phyloP scores from a whole-genome alignment of 768 basidiomycete species.

The Vararia minispora region DNA sequence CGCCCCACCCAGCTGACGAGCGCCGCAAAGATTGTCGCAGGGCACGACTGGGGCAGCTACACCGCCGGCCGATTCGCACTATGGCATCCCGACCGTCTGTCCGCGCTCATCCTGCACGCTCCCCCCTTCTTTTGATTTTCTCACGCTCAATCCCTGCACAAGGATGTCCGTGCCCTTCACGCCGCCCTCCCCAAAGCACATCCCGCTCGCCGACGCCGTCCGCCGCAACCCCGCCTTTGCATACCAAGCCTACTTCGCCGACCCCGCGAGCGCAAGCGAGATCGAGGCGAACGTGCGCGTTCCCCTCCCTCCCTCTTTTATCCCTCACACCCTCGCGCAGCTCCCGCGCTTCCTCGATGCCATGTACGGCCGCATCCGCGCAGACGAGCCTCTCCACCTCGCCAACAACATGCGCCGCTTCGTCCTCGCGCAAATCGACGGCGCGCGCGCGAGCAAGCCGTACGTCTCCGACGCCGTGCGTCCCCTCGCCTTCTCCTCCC shows the following conservation, averaged over 20 bases:
- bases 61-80: constrained; percentile 56
- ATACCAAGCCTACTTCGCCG: constrained; percentile 62
- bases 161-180: constrained; percentile 61
- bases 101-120: constrained; percentile 45
- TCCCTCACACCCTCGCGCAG: constrained; percentile 5
- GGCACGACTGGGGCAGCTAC: constrained; percentile 75
- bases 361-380: constrained; percentile 5
- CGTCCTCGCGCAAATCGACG: too few relatives aligned
- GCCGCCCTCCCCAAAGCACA: constrained; percentile 41
- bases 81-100: constrained; percentile 56
- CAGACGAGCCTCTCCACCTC: neutral
- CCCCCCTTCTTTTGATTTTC: neutral
- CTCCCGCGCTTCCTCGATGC: constrained; percentile 14
- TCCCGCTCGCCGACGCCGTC: constrained; percentile 40
- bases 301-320: neutral
- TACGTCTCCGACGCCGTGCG: too few relatives aligned
- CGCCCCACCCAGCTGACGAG: neutral
- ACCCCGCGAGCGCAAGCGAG: constrained; percentile 35
- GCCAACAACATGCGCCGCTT: constrained; percentile 7
- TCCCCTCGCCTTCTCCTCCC: too few relatives aligned
- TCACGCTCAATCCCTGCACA: constrained; percentile 1
- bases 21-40: constrained; percentile 44
- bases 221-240: constrained; percentile 42
- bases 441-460: too few relatives aligned
- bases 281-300: constrained; percentile 45